Conservation (phyloP, 2,329 filamentous ascomycete genomes). For the Calonectria ilicicola region DNA sequence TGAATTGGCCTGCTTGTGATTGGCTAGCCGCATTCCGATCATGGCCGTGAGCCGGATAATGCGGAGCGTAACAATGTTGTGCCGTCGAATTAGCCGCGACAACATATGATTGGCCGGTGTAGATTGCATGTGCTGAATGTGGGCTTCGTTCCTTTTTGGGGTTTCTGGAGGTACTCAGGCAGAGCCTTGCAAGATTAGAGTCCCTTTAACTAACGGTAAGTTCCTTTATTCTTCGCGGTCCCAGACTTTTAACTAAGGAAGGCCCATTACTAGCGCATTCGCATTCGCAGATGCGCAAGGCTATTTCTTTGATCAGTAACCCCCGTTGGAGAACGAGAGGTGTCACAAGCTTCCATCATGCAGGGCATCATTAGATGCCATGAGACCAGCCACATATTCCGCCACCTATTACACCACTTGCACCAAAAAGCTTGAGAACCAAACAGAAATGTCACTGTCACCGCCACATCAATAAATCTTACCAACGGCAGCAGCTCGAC, state of each 20-base stretch:
- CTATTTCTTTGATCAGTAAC: not conserved
- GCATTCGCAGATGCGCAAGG: not conserved
- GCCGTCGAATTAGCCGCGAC: constrained; percentile 16
- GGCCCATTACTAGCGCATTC: not conserved
- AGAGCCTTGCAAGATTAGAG: not conserved
- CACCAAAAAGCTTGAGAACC: not conserved
- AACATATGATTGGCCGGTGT: constrained; percentile 42
- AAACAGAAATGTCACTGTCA: constrained; percentile 7
- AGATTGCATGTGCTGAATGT: not conserved
- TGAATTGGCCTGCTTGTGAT: constrained; percentile 58
- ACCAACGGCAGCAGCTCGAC: not conserved
- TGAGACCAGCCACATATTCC: not conserved
- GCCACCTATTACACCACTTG: not conserved
- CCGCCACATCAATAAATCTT: constrained; percentile 5
- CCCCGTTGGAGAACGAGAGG: too few relatives aligned
- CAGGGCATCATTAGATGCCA: constrained; percentile 3
- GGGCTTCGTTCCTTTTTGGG: too few relatives aligned
- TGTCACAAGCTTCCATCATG: not conserved
- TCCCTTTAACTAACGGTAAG: not conserved
- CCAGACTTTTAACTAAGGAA: not conserved
- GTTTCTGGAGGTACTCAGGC: too few relatives aligned
- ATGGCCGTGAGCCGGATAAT: constrained; percentile 30
- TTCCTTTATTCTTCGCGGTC: not conserved
- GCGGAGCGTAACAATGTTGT: constrained; percentile 44
- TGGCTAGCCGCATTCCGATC: constrained; percentile 50